Percentiles rank a stretch among this genome's conserved stretches.
Evolutionary conservation across 2,329 filamentous ascomycete genomes (phyloP).

Genomic region (Zelopaecilomyces penicillatus): DNA sequence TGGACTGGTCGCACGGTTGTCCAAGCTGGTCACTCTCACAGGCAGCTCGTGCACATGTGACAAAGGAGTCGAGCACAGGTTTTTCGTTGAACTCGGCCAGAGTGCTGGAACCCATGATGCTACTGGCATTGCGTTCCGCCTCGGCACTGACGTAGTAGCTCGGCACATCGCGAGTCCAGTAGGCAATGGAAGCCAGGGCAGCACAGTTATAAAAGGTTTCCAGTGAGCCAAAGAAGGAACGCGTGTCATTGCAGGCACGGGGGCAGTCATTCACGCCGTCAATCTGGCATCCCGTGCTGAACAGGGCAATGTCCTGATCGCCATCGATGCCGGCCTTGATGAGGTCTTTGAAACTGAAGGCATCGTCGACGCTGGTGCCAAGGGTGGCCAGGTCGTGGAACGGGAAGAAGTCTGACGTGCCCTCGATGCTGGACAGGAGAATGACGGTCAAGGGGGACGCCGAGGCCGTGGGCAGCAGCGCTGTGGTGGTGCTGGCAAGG

Average conservation of each 20-base stretch:
- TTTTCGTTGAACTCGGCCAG: slow-evolving; percentile 22
- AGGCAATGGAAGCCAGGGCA: slow-evolving; percentile 25
- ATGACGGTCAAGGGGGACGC: slow-evolving; percentile 17
- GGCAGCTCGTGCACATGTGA: slow-evolving; percentile 26
- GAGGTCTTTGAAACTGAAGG: slow-evolving; percentile 25
- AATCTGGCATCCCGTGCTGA: slow-evolving; percentile 23
- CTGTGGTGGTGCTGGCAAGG: slow-evolving; percentile 8
- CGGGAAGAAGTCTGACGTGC: slow-evolving; percentile 28
- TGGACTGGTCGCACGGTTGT: slow-evolving; percentile 20
- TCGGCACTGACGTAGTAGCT: slow-evolving; percentile 22
- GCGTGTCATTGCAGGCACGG: slow-evolving; percentile 21
- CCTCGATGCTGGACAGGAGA: slow-evolving; percentile 21
- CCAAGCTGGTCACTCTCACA: slow-evolving; percentile 26
- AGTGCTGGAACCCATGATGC: slow-evolving; percentile 24
- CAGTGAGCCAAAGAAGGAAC: slow-evolving; percentile 24
- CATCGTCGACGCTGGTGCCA: slow-evolving; percentile 16
- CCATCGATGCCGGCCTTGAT: slow-evolving; percentile 26
- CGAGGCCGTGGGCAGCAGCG: slow-evolving; percentile 14
- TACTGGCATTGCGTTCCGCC: slow-evolving; percentile 28
- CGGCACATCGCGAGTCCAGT: slow-evolving; percentile 23
- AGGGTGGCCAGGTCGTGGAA: slow-evolving; percentile 27
- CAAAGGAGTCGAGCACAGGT: slow-evolving; percentile 24
- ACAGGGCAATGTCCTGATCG: slow-evolving; percentile 22
- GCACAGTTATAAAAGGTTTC: slow-evolving; percentile 33
- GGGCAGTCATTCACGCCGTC: slow-evolving; percentile 23